These are phyloP conservation scores for Daldinia concentrica DNA, from an alignment of 495 filamentous ascomycete species.

Conservation along the genomic window DNA sequence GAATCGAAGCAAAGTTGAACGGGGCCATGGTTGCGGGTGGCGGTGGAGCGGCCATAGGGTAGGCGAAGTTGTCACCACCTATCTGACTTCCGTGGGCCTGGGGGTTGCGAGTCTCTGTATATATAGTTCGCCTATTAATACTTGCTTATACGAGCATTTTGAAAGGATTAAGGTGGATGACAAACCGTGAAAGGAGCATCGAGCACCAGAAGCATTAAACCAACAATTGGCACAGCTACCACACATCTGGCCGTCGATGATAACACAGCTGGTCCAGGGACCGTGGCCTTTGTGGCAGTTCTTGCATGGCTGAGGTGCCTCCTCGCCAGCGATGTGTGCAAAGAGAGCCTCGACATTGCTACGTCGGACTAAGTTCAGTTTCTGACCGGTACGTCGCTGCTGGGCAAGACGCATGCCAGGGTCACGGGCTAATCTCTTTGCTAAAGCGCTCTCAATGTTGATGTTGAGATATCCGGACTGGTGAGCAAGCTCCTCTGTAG, in stretches of 20 bases:
- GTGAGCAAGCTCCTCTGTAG: constrained; percentile 53
- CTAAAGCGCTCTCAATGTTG: constrained; percentile 57
- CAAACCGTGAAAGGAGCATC: constrained; percentile 63
- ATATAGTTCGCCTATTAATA: constrained; percentile 7
- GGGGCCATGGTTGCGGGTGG: constrained; percentile 40
- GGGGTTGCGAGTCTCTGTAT: constrained; percentile 45
- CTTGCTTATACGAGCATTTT: background rate
- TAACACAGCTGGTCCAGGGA: constrained; percentile 57
- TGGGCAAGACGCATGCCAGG: constrained; percentile 55
- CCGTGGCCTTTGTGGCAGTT: constrained; percentile 64
- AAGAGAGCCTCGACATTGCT: constrained; percentile 63
- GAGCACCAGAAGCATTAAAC: constrained; percentile 61
- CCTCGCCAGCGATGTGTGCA: constrained; percentile 58
- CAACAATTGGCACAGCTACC: constrained; percentile 63
- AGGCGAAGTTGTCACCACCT: constrained; percentile 35
- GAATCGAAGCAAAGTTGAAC: constrained; percentile 44
- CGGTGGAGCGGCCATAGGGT: constrained; percentile 29
- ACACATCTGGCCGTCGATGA: constrained; percentile 62
- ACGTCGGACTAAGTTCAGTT: constrained; percentile 54
- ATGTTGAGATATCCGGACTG: constrained; percentile 55
- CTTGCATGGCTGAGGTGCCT: constrained; percentile 57
- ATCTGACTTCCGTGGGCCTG: constrained; percentile 38
- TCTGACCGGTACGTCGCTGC: constrained; percentile 57
- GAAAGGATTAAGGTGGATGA: background rate
- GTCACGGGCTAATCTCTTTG: constrained; percentile 56